phyloP scores from a whole-genome alignment of 2,329 filamentous ascomycete species.

The Plenodomus lindquistii region DNA sequence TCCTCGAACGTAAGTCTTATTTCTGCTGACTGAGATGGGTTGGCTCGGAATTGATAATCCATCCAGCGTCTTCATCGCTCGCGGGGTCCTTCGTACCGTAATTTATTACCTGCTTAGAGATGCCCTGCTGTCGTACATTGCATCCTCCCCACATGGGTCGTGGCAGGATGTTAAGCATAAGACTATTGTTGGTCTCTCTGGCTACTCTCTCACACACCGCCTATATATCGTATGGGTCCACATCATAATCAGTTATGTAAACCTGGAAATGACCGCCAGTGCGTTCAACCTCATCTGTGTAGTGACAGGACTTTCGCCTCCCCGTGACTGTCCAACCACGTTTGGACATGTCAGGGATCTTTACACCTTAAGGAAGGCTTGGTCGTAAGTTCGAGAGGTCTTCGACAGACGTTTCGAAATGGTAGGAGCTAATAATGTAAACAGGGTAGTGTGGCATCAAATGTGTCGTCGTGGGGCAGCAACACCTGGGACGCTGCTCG shows the following conservation, averaged over 20 bases:
- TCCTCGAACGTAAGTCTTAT: conserved; percentile 21
- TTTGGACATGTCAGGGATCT: conserved; percentile 24
- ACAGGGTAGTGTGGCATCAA: conserved; percentile 32
- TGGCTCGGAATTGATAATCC: background rate
- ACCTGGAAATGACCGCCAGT: conserved; percentile 18
- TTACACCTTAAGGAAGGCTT: conserved; percentile 24
- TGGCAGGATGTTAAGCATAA: conserved; percentile 23
- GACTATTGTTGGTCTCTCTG: background rate
- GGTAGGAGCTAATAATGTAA: background rate
- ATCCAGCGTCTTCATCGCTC: conserved; percentile 23
- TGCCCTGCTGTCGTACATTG: conserved; percentile 16
- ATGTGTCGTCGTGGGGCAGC: conserved; percentile 25
- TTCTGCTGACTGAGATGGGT: background rate
- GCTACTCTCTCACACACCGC: conserved; percentile 11
- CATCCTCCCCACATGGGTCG: conserved; percentile 24
- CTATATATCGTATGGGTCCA: conserved; percentile 23
- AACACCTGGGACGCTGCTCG: conserved; percentile 17
- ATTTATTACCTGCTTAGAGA: conserved; percentile 21
- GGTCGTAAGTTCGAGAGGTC: conserved; percentile 21
- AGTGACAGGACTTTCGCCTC: conserved; percentile 14
- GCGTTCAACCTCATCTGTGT: conserved; percentile 20
- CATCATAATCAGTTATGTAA: conserved; percentile 22
- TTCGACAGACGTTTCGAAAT: background rate
- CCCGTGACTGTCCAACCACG: conserved; percentile 31
- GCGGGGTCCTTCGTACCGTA: conserved; percentile 15